A percentile compares a stretch with the other conserved stretches of the same genome.
Evolutionary conservation across 768 basidiomycete genomes (phyloP).

Genomic region (Cubamyces sp.): DNA sequence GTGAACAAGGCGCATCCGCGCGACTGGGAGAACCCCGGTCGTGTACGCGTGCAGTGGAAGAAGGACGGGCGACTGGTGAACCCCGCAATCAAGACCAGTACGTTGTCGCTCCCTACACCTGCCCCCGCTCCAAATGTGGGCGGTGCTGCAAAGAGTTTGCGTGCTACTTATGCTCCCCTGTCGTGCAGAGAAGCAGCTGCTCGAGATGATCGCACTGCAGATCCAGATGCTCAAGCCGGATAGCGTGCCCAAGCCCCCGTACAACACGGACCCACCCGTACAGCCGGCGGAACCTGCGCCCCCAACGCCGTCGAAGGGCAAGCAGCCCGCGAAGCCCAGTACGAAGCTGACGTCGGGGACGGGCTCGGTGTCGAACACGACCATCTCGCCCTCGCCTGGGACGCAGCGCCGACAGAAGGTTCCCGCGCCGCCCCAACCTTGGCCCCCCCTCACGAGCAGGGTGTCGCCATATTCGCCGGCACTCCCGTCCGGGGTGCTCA

Average conservation of each 20-base stretch:
- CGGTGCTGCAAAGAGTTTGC: neutral
- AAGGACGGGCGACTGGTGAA: slow-evolving; percentile 73
- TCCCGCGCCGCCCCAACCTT: slow-evolving; percentile 77
- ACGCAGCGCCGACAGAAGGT: slow-evolving; percentile 41
- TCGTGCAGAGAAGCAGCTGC: slow-evolving; percentile 71
- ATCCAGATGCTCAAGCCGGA: slow-evolving; percentile 78
- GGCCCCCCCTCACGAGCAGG: slow-evolving; percentile 71
- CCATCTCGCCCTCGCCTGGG: slow-evolving; percentile 33
- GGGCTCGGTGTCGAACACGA: slow-evolving; percentile 30
- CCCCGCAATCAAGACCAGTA: slow-evolving; percentile 74
- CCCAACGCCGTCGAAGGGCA: slow-evolving; percentile 31
- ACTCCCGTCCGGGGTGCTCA: slow-evolving; percentile 72
- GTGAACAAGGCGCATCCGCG: slow-evolving; percentile 89
- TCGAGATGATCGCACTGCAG: slow-evolving; percentile 73
- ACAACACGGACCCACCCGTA: slow-evolving; percentile 40
- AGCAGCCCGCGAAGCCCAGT: slow-evolving; percentile 33
- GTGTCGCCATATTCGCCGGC: slow-evolving; percentile 83
- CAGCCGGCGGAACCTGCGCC: slow-evolving; percentile 37
- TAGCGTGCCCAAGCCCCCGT: slow-evolving; percentile 66
- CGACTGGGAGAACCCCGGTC: slow-evolving; percentile 98
- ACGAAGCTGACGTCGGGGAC: slow-evolving; percentile 25
- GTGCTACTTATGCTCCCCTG: neutral
- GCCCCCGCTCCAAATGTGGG: neutral
- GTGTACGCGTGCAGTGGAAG: slow-evolving; percentile 93
- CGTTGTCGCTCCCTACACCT: slow-evolving; percentile 34